These are phyloP conservation scores for Fusarium protoensiforme DNA, from an alignment of 2,329 filamentous ascomycete genomes.

Conservation along the genomic window DNA sequence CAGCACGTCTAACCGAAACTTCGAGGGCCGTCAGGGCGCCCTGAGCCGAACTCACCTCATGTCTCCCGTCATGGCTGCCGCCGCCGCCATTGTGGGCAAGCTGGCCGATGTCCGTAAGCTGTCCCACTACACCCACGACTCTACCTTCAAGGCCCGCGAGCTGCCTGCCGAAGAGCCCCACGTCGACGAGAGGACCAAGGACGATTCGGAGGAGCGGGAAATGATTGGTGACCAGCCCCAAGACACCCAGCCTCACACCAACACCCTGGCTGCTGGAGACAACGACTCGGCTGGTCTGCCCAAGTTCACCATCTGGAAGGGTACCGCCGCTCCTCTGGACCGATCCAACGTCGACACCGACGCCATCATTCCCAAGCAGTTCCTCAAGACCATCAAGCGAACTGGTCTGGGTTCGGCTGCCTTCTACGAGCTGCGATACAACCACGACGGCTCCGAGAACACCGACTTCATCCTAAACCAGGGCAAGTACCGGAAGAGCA, in stretches of 20 bases:
- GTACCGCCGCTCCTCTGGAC: slow-evolving; percentile 88
- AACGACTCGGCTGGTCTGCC: slow-evolving; percentile 72
- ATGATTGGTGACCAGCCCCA: slow-evolving; percentile 67
- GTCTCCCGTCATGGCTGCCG: slow-evolving; percentile 97
- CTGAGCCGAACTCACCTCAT: slow-evolving; percentile 92
- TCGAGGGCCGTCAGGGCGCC: slow-evolving; percentile 95
- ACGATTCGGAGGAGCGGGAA: slow-evolving; percentile 65
- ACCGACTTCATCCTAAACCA: slow-evolving; percentile 89
- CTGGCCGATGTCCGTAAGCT: slow-evolving; percentile 91
- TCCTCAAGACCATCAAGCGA: slow-evolving; percentile 98
- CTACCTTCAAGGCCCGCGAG: slow-evolving; percentile 68
- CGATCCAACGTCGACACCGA: slow-evolving; percentile 97
- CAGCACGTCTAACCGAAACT: slow-evolving; percentile 96
- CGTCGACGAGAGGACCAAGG: slow-evolving; percentile 63
- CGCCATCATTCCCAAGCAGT: slow-evolving; percentile 98
- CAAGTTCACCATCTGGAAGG: slow-evolving; percentile 85
- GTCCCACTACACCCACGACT: slow-evolving; percentile 67
- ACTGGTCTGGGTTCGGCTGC: slow-evolving; percentile 90
- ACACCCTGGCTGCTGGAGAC: slow-evolving; percentile 62
- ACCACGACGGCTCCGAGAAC: slow-evolving; percentile 78
- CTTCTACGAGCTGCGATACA: slow-evolving; percentile 87
- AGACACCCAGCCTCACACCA: slow-evolving; percentile 73
- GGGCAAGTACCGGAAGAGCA: slow-evolving; percentile 83
- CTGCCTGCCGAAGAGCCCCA: slow-evolving; percentile 56
- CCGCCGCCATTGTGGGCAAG: slow-evolving; percentile 88